Percentiles rank a stretch among this genome's conserved stretches.
phyloP scores from a whole-genome alignment of 140 eudicot genomes.

The Ambrosia hybrid region DNA sequence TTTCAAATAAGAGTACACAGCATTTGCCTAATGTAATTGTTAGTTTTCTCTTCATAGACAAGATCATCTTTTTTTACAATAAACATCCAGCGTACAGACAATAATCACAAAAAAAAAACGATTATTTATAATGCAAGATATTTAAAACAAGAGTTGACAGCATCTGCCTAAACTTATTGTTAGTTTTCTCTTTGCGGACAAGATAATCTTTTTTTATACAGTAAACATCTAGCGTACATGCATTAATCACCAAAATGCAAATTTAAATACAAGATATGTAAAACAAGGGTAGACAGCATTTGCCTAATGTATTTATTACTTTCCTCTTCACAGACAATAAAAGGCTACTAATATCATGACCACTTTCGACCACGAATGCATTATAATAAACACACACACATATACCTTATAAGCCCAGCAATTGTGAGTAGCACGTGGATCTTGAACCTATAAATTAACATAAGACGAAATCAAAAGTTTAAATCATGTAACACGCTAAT shows the following conservation, averaged over 20 bases:
- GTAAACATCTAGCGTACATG: conserved; percentile 7
- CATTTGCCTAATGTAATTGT: conserved; percentile 6
- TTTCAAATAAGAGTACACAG: neutral
- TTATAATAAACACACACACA: neutral
- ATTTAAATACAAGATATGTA: neutral
- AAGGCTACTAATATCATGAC: neutral
- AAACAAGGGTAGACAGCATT: neutral
- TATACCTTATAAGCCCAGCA: conserved; percentile 98
- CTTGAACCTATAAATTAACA: conserved; percentile 53
- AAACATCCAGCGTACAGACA: conserved; percentile 6
- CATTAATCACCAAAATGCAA: neutral
- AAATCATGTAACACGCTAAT: conserved; percentile 17
- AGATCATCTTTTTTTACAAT: no score
- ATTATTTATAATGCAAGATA: neutral
- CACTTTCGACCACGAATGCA: conserved; percentile 1
- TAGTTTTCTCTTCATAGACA: neutral
- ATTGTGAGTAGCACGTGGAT: conserved; percentile 85
- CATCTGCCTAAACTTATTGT: conserved; percentile 1
- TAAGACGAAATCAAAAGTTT: conserved; percentile 12
- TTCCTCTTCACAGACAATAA: neutral
- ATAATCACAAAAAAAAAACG: conserved; percentile 5
- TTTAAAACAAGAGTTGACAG: neutral
- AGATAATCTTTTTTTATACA: neutral
- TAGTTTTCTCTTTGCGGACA: neutral
- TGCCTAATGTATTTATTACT: conserved; percentile 5